Evolutionary conservation across 768 basidiomycete genomes (phyloP).

Genomic region (Kwoniella pini): DNA sequence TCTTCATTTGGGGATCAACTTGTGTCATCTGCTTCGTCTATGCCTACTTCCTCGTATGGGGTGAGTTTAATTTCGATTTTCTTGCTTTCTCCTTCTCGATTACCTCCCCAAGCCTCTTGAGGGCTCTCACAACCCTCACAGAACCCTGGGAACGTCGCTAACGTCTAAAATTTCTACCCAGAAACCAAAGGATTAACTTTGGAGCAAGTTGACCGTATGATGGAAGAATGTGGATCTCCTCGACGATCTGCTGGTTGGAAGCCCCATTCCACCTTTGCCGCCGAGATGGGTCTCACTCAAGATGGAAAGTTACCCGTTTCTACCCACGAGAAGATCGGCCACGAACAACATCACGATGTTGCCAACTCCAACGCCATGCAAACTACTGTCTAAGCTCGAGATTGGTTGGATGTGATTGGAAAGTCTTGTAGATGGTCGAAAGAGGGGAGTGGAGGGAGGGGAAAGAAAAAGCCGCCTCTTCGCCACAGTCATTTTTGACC

Average conservation of each 20-base stretch:
- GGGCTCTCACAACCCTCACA: no score
- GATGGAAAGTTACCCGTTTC: conserved; percentile 37
- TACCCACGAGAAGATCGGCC: conserved; percentile 16
- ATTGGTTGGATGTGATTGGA: background rate
- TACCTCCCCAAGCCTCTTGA: conserved; percentile 52
- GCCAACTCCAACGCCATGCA: conserved; percentile 17
- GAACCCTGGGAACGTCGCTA: no score
- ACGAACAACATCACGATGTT: conserved; percentile 22
- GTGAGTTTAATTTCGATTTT: conserved; percentile 61
- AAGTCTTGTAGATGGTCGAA: background rate
- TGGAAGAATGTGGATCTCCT: conserved; percentile 40
- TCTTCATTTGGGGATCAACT: conserved; percentile 55
- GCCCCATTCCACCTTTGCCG: conserved; percentile 52
- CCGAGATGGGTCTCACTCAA: conserved; percentile 37
- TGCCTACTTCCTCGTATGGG: conserved; percentile 74
- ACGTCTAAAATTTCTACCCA: conserved; percentile 40
- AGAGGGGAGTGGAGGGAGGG: no score
- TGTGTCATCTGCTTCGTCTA: conserved; percentile 64
- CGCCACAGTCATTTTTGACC: no score
- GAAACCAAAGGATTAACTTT: conserved; percentile 74
- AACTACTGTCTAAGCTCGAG: conserved; percentile 11
- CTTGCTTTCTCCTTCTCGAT: conserved; percentile 6
- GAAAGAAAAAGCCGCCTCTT: no score
- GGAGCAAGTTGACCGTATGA: conserved; percentile 49
- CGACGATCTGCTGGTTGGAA: conserved; percentile 52